Conservation (phyloP, 2,329 filamentous ascomycete species). For the Trichoderma simmonsii region DNA sequence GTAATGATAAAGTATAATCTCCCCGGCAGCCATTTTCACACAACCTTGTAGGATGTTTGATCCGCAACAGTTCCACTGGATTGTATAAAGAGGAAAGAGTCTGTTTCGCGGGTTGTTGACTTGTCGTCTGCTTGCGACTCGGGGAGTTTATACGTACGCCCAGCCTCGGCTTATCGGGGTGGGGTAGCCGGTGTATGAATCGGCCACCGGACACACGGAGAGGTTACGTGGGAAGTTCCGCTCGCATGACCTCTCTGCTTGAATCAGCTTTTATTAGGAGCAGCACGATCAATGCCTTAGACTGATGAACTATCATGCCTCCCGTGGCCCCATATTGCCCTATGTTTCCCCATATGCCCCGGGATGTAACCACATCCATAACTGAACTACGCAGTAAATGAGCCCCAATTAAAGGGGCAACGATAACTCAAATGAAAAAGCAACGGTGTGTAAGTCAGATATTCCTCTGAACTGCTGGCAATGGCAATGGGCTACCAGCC, state of each 20-base stretch:
- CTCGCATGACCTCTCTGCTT: not conserved
- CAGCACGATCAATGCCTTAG: not conserved
- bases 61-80: too few relatives aligned
- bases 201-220: not conserved
- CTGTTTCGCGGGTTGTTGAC: not conserved
- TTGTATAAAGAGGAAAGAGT: not conserved
- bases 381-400: not conserved
- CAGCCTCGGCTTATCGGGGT: constrained; percentile 9
- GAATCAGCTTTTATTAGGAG: not conserved
- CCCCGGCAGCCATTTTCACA: constrained; percentile 22
- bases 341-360: not conserved
- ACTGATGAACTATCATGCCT: not conserved
- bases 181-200: not conserved
- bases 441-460: not conserved
- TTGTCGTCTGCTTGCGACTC: not conserved
- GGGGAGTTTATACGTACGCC: not conserved
- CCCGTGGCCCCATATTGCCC: not conserved
- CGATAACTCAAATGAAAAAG: not conserved
- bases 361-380: not conserved
- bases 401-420: not conserved
- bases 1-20: constrained; percentile 65
- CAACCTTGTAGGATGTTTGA: not conserved
- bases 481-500: constrained; percentile 8
- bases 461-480: not conserved
- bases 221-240: constrained; percentile 21